A percentile compares a stretch with the other conserved stretches of the same genome.
Evolutionary conservation across 345 rosid species (phyloP).

Genomic region (Eucalyptus guilfoylei): DNA sequence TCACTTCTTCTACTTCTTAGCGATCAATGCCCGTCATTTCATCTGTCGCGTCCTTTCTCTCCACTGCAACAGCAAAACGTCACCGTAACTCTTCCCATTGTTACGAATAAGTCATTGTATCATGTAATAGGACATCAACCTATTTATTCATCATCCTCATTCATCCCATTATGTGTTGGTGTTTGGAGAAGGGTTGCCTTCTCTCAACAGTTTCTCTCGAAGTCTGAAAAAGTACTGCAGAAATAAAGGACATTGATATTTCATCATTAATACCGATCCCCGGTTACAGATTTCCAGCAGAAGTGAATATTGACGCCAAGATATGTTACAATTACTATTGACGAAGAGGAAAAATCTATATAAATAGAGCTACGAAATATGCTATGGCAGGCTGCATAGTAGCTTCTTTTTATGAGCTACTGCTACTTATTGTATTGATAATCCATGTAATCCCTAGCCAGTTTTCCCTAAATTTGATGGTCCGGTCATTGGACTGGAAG

Average conservation of each 20-base stretch:
- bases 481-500: slow-evolving; percentile 42
- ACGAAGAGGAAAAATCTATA: background rate
- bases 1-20: background rate
- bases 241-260: background rate
- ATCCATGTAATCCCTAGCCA: slow-evolving; percentile 14
- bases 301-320: background rate
- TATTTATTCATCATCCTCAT: rapidly evolving
- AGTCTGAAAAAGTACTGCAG: background rate
- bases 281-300: background rate
- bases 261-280: background rate
- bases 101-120: background rate
- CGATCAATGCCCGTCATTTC: background rate
- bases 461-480: slow-evolving; percentile 55
- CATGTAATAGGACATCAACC: background rate
- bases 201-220: background rate
- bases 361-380: background rate
- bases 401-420: background rate
- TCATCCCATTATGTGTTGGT: background rate
- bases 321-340: background rate
- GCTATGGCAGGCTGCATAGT: background rate
- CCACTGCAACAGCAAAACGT: background rate
- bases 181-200: background rate
- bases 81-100: background rate
- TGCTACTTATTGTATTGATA: background rate
- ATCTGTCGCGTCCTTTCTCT: background rate